Conservation (phyloP, 2,329 filamentous ascomycete genomes). For the Fusarium euwallaceae region DNA sequence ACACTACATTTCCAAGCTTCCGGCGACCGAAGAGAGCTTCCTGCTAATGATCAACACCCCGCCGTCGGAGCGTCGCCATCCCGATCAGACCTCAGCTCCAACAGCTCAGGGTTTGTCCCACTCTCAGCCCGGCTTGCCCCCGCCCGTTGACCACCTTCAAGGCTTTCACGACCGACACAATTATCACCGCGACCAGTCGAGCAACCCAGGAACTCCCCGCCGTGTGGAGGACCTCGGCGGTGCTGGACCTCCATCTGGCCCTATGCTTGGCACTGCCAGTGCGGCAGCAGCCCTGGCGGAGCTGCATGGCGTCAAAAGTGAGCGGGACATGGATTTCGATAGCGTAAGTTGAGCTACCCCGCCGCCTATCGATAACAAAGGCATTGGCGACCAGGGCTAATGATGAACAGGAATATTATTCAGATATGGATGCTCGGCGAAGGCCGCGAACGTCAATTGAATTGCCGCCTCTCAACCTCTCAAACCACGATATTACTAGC, state of each 20-base stretch:
- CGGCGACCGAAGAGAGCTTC: constrained; percentile 98
- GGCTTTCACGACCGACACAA: constrained; percentile 61
- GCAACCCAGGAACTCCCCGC: constrained; percentile 76
- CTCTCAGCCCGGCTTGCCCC: constrained; percentile 28
- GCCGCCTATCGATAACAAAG: constrained; percentile 47
- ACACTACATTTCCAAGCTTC: constrained; percentile 97
- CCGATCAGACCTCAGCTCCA: constrained; percentile 50
- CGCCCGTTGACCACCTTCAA: constrained; percentile 42
- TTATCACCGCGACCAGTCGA: constrained; percentile 76
- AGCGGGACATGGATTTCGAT: constrained; percentile 83
- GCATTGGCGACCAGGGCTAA: constrained; percentile 32
- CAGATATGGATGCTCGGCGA: constrained; percentile 75
- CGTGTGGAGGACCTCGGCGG: constrained; percentile 77
- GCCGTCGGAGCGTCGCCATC: constrained; percentile 76
- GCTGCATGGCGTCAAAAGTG: constrained; percentile 80
- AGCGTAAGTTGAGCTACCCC: constrained; percentile 68
- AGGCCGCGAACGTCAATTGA: constrained; percentile 78
- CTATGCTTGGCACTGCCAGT: constrained; percentile 71
- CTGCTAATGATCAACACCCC: constrained; percentile 94
- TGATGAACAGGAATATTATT: constrained; percentile 71
- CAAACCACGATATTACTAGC: constrained; percentile 74
- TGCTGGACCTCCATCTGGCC: constrained; percentile 42
- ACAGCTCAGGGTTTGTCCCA: constrained; percentile 50
- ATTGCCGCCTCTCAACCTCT: constrained; percentile 75
- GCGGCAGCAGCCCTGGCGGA: constrained; percentile 90